Percentiles rank a stretch among this genome's conserved stretches.
These are phyloP conservation scores for Spergularia azorica DNA, from an alignment of 179 eudicot species.

Conservation along the genomic window DNA sequence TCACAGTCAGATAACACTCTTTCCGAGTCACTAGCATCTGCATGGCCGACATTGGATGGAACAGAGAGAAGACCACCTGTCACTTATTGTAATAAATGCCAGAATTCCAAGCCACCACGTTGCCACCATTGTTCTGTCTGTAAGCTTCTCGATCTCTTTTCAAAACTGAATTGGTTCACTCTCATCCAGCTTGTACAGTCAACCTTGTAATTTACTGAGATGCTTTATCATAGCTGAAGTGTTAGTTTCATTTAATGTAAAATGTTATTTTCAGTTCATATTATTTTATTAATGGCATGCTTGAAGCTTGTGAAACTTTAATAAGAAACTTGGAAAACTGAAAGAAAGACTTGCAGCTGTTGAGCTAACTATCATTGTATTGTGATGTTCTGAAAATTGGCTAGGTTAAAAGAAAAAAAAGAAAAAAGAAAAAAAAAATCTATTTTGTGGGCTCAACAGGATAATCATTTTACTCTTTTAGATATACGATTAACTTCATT, in stretches of 20 bases:
- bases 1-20: conserved; percentile 32
- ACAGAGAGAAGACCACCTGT: conserved; percentile 44
- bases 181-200: background rate
- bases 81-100: conserved; percentile 65
- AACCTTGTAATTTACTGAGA: background rate
- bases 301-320: background rate
- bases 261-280: background rate
- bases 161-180: conserved; percentile 1
- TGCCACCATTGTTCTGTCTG: conserved; percentile 98
- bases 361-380: background rate
- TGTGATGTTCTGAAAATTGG: no score
- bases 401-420: no score
- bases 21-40: conserved; percentile 34
- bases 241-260: background rate
- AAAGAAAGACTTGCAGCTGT: background rate
- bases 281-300: conserved; percentile 12
- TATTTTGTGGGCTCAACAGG: no score
- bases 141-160: conserved; percentile 38
- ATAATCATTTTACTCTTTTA: background rate
- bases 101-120: conserved; percentile 88
- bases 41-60: conserved; percentile 49
- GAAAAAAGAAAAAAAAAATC: no score
- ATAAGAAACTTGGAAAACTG: background rate
- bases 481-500: background rate
- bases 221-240: background rate